Base-by-base conservation (phyloP, 768 basidiomycete species). In the Mycena olivaceomarginata region DNA sequence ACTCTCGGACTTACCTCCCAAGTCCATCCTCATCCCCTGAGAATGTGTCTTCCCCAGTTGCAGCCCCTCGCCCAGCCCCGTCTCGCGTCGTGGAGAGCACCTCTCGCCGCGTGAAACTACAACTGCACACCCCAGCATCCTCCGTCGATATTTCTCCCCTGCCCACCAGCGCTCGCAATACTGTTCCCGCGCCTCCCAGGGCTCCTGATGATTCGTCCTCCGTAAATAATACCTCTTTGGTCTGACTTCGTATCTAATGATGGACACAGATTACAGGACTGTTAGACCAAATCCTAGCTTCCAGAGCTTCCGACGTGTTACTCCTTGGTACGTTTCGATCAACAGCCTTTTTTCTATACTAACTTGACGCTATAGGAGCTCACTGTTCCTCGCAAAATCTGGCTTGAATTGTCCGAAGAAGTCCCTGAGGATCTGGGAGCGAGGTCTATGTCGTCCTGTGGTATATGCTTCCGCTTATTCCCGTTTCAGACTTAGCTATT, bases 391-490 rank as follows among this genome's bases (percentile, higher is more conserved):
- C 45, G 64, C 64, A 31, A 65, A 65, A 16, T 46, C 45, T 65
- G 64, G 64, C 64, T 5, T 65, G 22, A 46, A 16, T 65, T 65
- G 45, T 65, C 41, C 43, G 64, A 46, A 9, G 15, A 65, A 1
- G 22, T 46, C 64, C 64, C 64, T 48, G 64, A 65, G 15, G 64
- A 65, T 65, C 64, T 65, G 64, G 64, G 64, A 63, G 60, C 37
- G 5, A 65, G 15, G 45, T 65, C 15, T 46, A 9, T 65, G 64
- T 40, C 56, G 67, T 57, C 39, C 56, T 62, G 60, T 62, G 10
- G 37, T 39, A 40, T 59, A 7, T 45, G 39, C 5, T 15, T 59
- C 25, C 10, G 8, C 25, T 63, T n/a, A 62, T 31, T 70, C 16
- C 18, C 9, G 15, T 63, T 46, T 1, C 12, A 0, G 57, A 20